phyloP scores from a whole-genome alignment of 148 eudicot genomes.

The Chenopodium suecicum region DNA sequence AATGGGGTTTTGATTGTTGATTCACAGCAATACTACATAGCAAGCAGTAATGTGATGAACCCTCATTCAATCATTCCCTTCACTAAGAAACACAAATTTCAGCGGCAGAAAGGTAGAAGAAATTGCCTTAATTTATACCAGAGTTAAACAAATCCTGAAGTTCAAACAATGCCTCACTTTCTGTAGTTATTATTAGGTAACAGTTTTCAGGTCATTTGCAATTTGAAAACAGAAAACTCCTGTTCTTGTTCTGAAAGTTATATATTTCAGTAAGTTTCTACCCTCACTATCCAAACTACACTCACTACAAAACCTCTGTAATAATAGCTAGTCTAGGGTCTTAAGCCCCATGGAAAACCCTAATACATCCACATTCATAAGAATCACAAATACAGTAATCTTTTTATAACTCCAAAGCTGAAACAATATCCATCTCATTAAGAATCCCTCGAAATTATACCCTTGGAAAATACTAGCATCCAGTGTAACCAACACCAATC shows the following conservation, averaged over 20 bases:
- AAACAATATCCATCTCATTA: background rate
- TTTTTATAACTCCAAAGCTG: background rate
- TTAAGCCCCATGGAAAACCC: background rate
- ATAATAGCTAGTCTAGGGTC: too few species aligned
- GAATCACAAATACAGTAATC: background rate
- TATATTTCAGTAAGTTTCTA: background rate
- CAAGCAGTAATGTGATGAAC: background rate
- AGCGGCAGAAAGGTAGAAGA: background rate
- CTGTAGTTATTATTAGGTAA: background rate
- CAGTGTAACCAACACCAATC: background rate
- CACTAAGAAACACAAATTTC: background rate
- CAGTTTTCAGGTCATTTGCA: background rate
- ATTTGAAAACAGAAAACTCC: background rate
- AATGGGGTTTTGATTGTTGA: too few species aligned
- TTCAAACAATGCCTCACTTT: background rate
- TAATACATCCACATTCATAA: background rate
- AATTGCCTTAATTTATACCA: background rate
- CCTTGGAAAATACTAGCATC: background rate
- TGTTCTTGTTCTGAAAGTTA: background rate
- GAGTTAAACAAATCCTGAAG: background rate
- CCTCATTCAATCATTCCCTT: background rate
- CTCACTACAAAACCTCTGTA: background rate
- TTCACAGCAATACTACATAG: background rate
- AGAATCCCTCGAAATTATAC: background rate
- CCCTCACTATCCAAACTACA: background rate